Evolutionary conservation across 805 yeast species (phyloP).

Genomic region (Kazachstania psychrophila): DNA sequence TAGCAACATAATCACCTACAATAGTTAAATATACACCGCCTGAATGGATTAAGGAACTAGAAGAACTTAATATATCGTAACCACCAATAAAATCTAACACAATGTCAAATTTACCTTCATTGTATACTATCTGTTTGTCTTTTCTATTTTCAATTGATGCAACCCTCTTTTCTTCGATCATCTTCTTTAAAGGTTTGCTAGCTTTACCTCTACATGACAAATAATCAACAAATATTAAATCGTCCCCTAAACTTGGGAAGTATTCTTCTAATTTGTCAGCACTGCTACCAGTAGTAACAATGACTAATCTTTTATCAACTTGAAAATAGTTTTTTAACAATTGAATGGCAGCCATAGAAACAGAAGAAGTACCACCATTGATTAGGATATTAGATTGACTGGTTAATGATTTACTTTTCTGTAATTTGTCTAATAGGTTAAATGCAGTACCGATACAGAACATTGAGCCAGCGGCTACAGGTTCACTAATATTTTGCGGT

Average conservation of each 20-base stretch:
- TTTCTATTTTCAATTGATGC: conserved; percentile 25
- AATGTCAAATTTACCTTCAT: conserved; percentile 46
- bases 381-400: conserved; percentile 45
- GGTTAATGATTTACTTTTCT: conserved; percentile 24
- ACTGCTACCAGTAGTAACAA: conserved; percentile 49
- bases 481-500: conserved; percentile 38
- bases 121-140: conserved; percentile 20
- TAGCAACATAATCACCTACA: conserved; percentile 49
- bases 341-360: conserved; percentile 56
- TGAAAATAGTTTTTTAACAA: conserved; percentile 43
- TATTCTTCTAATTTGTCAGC: conserved; percentile 33
- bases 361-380: conserved; percentile 72
- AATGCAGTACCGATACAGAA: conserved; percentile 57
- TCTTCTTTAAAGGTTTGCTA: conserved; percentile 24
- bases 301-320: conserved; percentile 43
- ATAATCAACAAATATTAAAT: conserved; percentile 32
- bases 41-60: conserved; percentile 36
- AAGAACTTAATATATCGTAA: conserved; percentile 39
- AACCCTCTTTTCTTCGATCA: conserved; percentile 30
- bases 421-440: conserved; percentile 31
- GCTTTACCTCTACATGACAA: conserved; percentile 28
- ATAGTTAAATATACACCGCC: conserved; percentile 50
- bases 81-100: conserved; percentile 72
- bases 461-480: conserved; percentile 58
- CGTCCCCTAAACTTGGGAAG: conserved; percentile 33